phyloP scores from a whole-genome alignment of 306 rosid species.

The Mimosa pudica region DNA sequence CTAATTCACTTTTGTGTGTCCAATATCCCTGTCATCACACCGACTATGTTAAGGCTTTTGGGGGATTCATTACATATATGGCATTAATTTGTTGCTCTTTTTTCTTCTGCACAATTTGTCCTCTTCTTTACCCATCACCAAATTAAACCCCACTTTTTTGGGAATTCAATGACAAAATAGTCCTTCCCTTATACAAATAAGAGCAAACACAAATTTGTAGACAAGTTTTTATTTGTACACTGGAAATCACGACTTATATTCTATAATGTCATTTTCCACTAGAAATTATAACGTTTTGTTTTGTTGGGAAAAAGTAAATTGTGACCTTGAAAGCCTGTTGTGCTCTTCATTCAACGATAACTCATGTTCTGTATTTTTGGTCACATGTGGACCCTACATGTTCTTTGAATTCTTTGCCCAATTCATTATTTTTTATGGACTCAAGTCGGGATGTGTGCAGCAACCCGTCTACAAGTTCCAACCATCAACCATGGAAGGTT shows the following conservation, averaged over 20 bases:
- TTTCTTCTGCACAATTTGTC: constrained; percentile 34
- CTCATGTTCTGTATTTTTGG: constrained; percentile 35
- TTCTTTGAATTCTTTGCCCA: constrained; percentile 15
- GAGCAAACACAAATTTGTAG: background rate
- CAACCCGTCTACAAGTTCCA: background rate
- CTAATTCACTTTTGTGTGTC: constrained; percentile 43
- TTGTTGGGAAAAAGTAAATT: constrained; percentile 2
- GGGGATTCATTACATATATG: constrained; percentile 21
- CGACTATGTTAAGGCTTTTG: constrained; percentile 50
- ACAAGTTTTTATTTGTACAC: background rate
- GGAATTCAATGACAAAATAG: background rate
- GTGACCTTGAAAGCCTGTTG: background rate
- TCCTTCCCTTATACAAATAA: background rate
- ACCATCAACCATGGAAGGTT: background rate
- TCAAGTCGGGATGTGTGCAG: background rate
- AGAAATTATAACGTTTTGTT: background rate
- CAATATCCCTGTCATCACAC: constrained; percentile 42
- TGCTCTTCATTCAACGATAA: background rate
- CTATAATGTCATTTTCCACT: background rate
- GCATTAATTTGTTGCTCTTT: background rate
- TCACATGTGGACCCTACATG: constrained; percentile 44
- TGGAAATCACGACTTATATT: background rate
- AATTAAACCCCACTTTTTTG: background rate
- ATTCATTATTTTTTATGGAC: background rate
- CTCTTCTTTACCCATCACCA: constrained; percentile 16